Conservation (phyloP, 2,329 filamentous ascomycete genomes). For the Aspergillus terreus region DNA sequence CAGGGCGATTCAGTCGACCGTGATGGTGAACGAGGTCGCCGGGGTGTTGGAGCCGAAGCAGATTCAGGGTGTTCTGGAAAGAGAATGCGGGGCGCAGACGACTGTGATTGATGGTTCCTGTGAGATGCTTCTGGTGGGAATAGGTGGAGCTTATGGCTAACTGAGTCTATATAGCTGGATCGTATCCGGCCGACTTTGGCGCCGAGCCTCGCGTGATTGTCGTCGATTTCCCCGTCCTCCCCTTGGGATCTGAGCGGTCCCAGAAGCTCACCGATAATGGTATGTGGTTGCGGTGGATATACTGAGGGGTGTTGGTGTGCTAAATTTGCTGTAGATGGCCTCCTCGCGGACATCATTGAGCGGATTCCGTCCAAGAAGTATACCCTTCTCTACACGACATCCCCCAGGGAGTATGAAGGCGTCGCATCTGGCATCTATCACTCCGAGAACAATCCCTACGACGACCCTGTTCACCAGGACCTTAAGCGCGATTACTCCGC, state of each 20-base stretch:
- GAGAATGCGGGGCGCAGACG: constrained; percentile 46
- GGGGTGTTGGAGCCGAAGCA: constrained; percentile 45
- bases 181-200: constrained; percentile 36
- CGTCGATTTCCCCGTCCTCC: constrained; percentile 43
- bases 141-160: constrained; percentile 14
- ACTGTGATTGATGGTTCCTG: constrained; percentile 43
- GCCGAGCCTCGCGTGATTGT: constrained; percentile 41
- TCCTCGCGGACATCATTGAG: constrained; percentile 46
- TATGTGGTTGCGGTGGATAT: constrained; percentile 21
- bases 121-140: constrained; percentile 21
- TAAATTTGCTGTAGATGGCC: constrained; percentile 35
- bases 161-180: constrained; percentile 29
- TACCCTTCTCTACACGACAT: constrained; percentile 73
- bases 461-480: constrained; percentile 64
- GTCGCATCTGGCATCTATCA: constrained; percentile 53
- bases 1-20: constrained; percentile 52
- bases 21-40: constrained; percentile 51
- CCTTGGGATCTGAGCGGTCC: constrained; percentile 32
- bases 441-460: constrained; percentile 52
- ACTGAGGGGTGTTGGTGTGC: not conserved
- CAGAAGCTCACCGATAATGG: constrained; percentile 42
- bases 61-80: constrained; percentile 42
- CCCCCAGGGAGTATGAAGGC: constrained; percentile 44
- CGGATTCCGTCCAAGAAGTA: constrained; percentile 56
- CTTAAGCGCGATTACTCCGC: constrained; percentile 62